Evolutionary conservation across 1,139 yeast genomes (phyloP).

Genomic region (Hansenula lynferdii): DNA sequence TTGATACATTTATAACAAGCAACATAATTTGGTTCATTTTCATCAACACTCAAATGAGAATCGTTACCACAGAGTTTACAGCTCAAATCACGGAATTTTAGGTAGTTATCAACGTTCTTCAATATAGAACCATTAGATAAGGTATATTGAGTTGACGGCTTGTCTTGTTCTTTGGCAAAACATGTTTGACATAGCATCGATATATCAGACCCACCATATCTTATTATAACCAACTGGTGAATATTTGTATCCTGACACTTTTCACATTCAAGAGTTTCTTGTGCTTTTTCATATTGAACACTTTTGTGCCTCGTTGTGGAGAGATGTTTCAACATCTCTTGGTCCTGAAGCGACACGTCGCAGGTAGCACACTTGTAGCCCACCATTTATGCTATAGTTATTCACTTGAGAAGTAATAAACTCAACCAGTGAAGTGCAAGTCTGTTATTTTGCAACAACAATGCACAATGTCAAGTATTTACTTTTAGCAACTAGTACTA

Average conservation of each 20-base stretch:
- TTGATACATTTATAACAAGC: conserved; percentile 40
- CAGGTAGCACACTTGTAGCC: conserved; percentile 27
- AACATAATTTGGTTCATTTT: conserved; percentile 23
- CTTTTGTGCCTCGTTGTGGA: conserved; percentile 51
- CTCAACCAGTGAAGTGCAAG: neutral
- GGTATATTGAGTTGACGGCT: conserved; percentile 46
- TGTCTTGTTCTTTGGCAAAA: conserved; percentile 36
- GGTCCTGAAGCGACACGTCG: conserved; percentile 21
- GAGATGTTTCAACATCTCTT: conserved; percentile 39
- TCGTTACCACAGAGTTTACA: conserved; percentile 43
- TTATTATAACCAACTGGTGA: conserved; percentile 44
- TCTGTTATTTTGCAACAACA: no score
- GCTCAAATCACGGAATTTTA: conserved; percentile 43
- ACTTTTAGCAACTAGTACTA: no score
- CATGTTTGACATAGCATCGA: conserved; percentile 46
- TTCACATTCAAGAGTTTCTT: conserved; percentile 49
- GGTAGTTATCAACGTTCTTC: conserved; percentile 41
- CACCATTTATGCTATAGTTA: conserved; percentile 13
- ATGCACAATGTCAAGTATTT: no score
- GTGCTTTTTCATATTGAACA: conserved; percentile 29
- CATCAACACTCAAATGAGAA: conserved; percentile 35
- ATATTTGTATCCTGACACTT: conserved; percentile 51
- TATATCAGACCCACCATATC: conserved; percentile 56
- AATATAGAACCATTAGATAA: conserved; percentile 52
- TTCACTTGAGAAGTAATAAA: no score